phyloP scores from a whole-genome alignment of 2,329 filamentous ascomycete genomes.

The Bipolaris cookei region DNA sequence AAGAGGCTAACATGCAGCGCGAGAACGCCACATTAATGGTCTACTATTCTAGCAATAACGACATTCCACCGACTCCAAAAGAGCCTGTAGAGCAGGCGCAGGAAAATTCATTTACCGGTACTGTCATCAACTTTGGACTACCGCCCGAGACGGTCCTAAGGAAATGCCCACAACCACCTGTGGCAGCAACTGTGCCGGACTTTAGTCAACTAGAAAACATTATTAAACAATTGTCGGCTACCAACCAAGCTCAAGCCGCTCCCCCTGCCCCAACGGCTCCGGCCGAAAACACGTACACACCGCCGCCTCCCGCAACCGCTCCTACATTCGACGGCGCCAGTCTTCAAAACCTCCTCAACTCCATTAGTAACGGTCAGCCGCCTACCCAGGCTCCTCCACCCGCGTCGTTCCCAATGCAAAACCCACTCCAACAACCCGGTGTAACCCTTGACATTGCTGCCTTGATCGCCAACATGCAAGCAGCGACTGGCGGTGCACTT shows the following conservation, averaged over 20 bases:
- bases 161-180: slow-evolving; percentile 30
- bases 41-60: slow-evolving; percentile 52
- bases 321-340: slow-evolving; percentile 33
- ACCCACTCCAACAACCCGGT: slow-evolving; percentile 23
- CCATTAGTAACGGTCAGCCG: slow-evolving; percentile 20
- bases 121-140: slow-evolving; percentile 48
- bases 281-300: slow-evolving; percentile 27
- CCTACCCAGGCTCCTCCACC: slow-evolving; percentile 24
- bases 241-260: slow-evolving; percentile 13
- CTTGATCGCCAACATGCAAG: slow-evolving; percentile 34
- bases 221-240: slow-evolving; percentile 35
- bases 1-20: slow-evolving; percentile 52
- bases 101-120: slow-evolving; percentile 18
- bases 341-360: slow-evolving; percentile 41
- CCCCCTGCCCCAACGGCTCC: slow-evolving; percentile 18
- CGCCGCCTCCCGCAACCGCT: slow-evolving; percentile 25
- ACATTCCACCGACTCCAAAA: slow-evolving; percentile 56
- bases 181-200: slow-evolving; percentile 25
- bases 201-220: slow-evolving; percentile 38
- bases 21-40: slow-evolving; percentile 57
- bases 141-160: slow-evolving; percentile 38
- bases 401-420: slow-evolving; percentile 16
- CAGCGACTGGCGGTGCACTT: slow-evolving; percentile 23
- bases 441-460: slow-evolving; percentile 30
- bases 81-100: slow-evolving; percentile 51